Base-by-base conservation (phyloP, 805 yeast species). In the Hanseniaspora clermontiae region DNA sequence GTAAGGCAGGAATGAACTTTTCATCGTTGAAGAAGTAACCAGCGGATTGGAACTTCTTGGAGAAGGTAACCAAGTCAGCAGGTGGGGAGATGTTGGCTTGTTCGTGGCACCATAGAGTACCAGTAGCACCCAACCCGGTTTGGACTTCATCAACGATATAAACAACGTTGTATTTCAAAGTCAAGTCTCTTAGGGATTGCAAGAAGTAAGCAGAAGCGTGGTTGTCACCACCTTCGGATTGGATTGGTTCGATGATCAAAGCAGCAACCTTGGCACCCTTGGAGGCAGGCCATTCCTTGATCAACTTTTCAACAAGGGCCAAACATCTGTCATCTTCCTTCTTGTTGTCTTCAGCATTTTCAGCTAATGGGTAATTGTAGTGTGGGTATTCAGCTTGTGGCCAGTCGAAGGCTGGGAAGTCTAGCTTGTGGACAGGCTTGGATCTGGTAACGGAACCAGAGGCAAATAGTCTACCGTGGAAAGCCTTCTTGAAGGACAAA, bases 391-490 rank as follows among this genome's bases (percentile, higher is more conserved):
- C 88, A 57, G 96, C 96, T 70, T 86, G 89, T 67, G 97, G 97
- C 97, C 97, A 90, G 66, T 87, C 80, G 75, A 90, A 90, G 7
- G 95, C 82, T 59, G 97, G 97, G 72, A 91, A 75, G 70, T 84
- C 90, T 67, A 90, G 74, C 74, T 91, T 90, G 77, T 90, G 97
- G 64, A 91, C 79, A 62, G 97, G 96, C 76, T 88, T 91, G 57
- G 96, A 88, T 69, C 95, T 81, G 42, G 97, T 90, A 61, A 87
- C 81, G 7, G 96, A 85, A 46, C 87, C 89, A 56, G 95, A 79
- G 27, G 96, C 97, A 73, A 90, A 88, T 61, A 89, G 73, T 72
- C 97, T 82, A 61, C 97, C 97, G 69, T 90, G 97, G 85, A 90
- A 91, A 34, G 93, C 93, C 61, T 81, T 77, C 70, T 82, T 82